Conservation (phyloP, 768 basidiomycete genomes). For the Pluteus cervinus region DNA sequence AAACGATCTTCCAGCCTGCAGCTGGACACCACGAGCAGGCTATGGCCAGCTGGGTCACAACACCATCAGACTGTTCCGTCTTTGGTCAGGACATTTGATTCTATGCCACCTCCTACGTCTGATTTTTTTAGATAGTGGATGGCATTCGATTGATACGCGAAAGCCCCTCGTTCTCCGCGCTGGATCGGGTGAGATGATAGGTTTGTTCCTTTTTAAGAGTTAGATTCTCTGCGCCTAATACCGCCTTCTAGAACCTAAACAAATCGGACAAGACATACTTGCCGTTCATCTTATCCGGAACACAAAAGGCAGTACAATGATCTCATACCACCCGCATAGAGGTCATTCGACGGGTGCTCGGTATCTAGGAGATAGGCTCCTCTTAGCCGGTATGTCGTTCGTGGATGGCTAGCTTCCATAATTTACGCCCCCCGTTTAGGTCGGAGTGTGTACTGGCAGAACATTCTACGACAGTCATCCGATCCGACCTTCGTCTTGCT, state of each 20-base stretch:
- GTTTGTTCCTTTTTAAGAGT: too few relatives aligned
- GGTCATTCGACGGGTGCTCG: slow-evolving; percentile 32
- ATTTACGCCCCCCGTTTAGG: slow-evolving; percentile 16
- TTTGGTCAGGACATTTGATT: slow-evolving; percentile 6
- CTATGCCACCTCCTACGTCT: slow-evolving; percentile 4
- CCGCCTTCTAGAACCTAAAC: slow-evolving; percentile 16
- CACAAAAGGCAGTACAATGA: slow-evolving; percentile 38
- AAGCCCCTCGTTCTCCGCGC: too few relatives aligned
- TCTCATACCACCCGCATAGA: slow-evolving; percentile 41
- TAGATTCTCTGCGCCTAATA: too few relatives aligned
- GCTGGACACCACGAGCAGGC: too few relatives aligned
- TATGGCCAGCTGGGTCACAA: too few relatives aligned
- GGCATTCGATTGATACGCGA: slow-evolving; percentile 32
- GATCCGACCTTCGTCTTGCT: slow-evolving; percentile 55
- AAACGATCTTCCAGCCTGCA: too few relatives aligned
- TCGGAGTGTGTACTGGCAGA: slow-evolving; percentile 43
- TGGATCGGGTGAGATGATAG: too few relatives aligned
- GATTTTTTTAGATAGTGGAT: neutral
- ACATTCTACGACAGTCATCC: slow-evolving; percentile 29
- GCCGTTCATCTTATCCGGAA: slow-evolving; percentile 44
- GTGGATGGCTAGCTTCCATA: neutral
- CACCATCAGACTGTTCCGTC: slow-evolving; percentile 8
- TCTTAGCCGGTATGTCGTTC: slow-evolving; percentile 34
- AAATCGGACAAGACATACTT: slow-evolving; percentile 39
- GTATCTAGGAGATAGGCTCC: slow-evolving; percentile 40